Evolutionary conservation across 352 stramenopile genomes (phyloP), one percentile per base, ranked within the genome.

Genomic region (Thraustochytrium striatum): DNA sequence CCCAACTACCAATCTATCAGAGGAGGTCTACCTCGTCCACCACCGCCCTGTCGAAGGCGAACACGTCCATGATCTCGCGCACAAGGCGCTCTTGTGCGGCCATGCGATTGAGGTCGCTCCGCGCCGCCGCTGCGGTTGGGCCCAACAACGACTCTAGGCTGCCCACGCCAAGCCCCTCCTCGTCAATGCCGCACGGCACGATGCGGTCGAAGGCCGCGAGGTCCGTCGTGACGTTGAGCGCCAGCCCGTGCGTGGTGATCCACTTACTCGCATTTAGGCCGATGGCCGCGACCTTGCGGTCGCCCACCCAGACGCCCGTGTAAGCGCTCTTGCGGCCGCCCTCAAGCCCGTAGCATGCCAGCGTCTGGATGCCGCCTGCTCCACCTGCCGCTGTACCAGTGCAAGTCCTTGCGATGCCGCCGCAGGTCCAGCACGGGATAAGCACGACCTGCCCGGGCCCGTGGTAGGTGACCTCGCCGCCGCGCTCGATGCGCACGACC

Each of bases 391-490:
- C 98, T 84, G 84, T 98, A 99, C 94, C 94, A 98, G 83, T 98
- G 94, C 79, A 98, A 83, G 87, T 99, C 95, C 80, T 94, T 89
- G 86, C 59, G 5, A 70, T 88, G 58, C 91, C 87, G 38, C 93
- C 89, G 33, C 99, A 84, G 84, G 98, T 98, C 95, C 95, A 98
- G 33, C 99, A 92, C 36, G 96, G 96, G 87, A 99, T 99, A 36
- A 95, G 90, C 0, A 99, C 94, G 9, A 99, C 84, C 81, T 99
- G 97, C 28, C 94, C 94, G 0, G 96, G 97, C 2, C 95, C 96
- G 82, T 99, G 97, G 86, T 95, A 99, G 11, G 97, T 99, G 25
- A 99, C 95, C 87, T 99, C 94, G 30, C 97, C 97, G 32, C 97
- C 97, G n/a, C 97, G 92, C 84, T 99, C 95, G n/a, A 98, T 93